These are phyloP conservation scores for Aspergillus sp. DNA, from an alignment of 2,329 filamentous ascomycete species.

Conservation along the genomic window DNA sequence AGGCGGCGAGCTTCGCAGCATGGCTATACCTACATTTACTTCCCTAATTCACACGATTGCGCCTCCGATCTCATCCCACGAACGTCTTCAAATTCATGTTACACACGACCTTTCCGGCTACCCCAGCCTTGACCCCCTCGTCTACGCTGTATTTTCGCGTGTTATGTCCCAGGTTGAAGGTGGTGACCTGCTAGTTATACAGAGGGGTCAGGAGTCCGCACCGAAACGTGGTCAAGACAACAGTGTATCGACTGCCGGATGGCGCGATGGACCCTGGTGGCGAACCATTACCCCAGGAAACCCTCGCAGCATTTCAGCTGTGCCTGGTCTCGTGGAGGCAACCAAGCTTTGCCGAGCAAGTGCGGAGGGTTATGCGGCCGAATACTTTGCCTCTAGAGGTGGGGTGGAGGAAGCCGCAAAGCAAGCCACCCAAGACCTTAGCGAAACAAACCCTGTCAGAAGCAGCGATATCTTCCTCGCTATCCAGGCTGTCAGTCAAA, in stretches of 20 bases:
- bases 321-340: slow-evolving; percentile 79
- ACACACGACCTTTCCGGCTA: slow-evolving; percentile 95
- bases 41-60: slow-evolving; percentile 93
- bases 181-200: slow-evolving; percentile 89
- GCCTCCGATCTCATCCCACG: slow-evolving; percentile 93
- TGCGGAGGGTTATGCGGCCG: slow-evolving; percentile 81
- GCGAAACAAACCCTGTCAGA: slow-evolving; percentile 83
- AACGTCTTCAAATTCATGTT: slow-evolving; percentile 94
- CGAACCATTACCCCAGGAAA: slow-evolving; percentile 57
- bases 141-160: slow-evolving; percentile 86
- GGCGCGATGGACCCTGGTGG: slow-evolving; percentile 98
- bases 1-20: slow-evolving; percentile 85
- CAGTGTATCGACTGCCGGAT: slow-evolving; percentile 53
- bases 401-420: slow-evolving; percentile 79
- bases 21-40: slow-evolving; percentile 91
- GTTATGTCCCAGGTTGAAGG: slow-evolving; percentile 99
- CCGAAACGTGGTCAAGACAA: slow-evolving; percentile 61
- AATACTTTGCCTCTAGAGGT: slow-evolving; percentile 77
- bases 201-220: slow-evolving; percentile 83
- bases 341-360: slow-evolving; percentile 88
- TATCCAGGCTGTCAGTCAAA: slow-evolving; percentile 79
- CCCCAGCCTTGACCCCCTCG: slow-evolving; percentile 87
- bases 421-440: slow-evolving; percentile 74
- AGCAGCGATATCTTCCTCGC: slow-evolving; percentile 93
- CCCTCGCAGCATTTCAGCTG: slow-evolving; percentile 73